Base-by-base conservation (phyloP, 805 yeast species). In the Ogataea zsoltii region DNA sequence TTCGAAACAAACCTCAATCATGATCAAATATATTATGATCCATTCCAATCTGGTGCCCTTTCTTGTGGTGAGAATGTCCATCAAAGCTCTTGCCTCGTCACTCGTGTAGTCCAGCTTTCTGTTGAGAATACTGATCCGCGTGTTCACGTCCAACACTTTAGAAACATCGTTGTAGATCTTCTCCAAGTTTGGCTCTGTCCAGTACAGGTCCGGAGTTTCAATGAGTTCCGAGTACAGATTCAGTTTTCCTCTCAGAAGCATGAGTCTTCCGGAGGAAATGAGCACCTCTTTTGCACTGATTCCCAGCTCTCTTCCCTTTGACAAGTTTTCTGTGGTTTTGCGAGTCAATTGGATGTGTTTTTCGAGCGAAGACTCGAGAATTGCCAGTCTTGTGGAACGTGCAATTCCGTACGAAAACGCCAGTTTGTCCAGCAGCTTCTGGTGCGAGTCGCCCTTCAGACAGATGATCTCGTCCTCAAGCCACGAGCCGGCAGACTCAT, bases 371-470 rank as follows among this genome's bases (percentile, higher is more conserved):
- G 76, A 72, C 62, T 91, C 97, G 31, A 91, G 64, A 1, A 89
- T 81, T 0, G 96, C 90, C 35, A 91, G 70, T 59, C 94, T 78
- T 0, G 97, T 90, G 2, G 96, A 87, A 54, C 97, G 68, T 0
- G 96, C 84, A 26, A 91, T 68, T 0, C 97, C 97, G 43, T 88
- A 83, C 2, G 96, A 84, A 64, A 90, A 90, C 0, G 97, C 96
- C 9, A 90, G 85, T 67, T 85, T 88, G 58, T 89, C 96, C 31
- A 87, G 66, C 29, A 84, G 56, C 31, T 77, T 72, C 49, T 77
- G 72, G n/a, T 72, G 67, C 7, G 71, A 69, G 1, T 62, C 56
- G 1, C 82, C 83, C 49, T 76, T 77, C n/a, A 90, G 72, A 16
- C 85, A 73, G 38, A 90, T 78, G 2, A 85, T 75, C 50, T 90